Percentiles rank a stretch among this genome's conserved stretches.
phyloP scores from a whole-genome alignment of 1,139 yeast genomes.

The Spathaspora sp. region DNA sequence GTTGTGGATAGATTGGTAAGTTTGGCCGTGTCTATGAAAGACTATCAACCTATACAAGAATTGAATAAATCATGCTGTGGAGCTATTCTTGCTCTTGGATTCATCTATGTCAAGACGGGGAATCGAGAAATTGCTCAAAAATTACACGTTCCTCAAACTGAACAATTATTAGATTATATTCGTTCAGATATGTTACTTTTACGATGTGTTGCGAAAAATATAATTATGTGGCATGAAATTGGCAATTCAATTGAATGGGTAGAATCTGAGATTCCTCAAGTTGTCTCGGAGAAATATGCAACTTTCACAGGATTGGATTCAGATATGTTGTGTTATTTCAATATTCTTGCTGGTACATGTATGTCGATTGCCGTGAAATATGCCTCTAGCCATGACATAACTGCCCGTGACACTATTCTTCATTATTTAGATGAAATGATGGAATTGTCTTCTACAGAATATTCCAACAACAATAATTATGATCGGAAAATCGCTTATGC shows the following conservation, averaged over 20 bases:
- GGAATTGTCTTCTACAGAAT: constrained; percentile 24
- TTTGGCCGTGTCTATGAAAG: constrained; percentile 62
- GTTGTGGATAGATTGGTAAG: constrained; percentile 66
- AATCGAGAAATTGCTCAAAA: constrained; percentile 61
- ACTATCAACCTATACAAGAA: constrained; percentile 64
- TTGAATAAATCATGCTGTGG: constrained; percentile 80
- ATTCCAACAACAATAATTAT: constrained; percentile 45
- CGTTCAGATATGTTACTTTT: constrained; percentile 79
- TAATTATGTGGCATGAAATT: constrained; percentile 79
- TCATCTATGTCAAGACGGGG: constrained; percentile 71
- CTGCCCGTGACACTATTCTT: constrained; percentile 61
- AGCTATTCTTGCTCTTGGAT: constrained; percentile 71
- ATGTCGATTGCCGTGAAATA: constrained; percentile 71
- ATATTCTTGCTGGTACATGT: constrained; percentile 74
- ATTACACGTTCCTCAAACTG: constrained; percentile 61
- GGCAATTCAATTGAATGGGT: constrained; percentile 61
- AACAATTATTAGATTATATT: constrained; percentile 64
- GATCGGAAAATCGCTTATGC: constrained; percentile 62
- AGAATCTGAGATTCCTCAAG: constrained; percentile 49
- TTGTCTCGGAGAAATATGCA: constrained; percentile 31
- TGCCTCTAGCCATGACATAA: constrained; percentile 66
- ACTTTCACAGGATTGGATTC: constrained; percentile 40
- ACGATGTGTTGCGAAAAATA: constrained; percentile 63
- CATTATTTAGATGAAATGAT: constrained; percentile 61
- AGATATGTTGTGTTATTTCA: constrained; percentile 63